Conservation (phyloP, 2,329 filamentous ascomycete species). For the Westerdykella ornata region DNA sequence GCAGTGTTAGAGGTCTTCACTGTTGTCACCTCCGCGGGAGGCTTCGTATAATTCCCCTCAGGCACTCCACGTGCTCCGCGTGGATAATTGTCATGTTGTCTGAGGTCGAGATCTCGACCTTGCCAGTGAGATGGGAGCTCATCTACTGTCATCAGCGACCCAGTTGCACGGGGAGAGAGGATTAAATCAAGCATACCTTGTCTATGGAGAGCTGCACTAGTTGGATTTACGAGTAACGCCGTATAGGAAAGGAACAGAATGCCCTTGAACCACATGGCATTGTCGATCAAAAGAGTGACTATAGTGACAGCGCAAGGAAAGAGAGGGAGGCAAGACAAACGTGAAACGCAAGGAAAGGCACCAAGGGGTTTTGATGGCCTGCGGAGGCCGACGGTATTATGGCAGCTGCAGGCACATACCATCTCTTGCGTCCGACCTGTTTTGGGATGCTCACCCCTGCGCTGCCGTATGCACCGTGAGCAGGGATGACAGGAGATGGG, state of each 20-base stretch:
- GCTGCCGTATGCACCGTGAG: conserved; percentile 8
- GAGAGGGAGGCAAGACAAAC: conserved; percentile 13
- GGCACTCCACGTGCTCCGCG: no score
- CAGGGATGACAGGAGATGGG: conserved; percentile 4
- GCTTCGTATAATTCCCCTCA: no score
- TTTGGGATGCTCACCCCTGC: conserved; percentile 17
- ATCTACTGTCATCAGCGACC: conserved; percentile 6
- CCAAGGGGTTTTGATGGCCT: conserved; percentile 17
- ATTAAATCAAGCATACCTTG: conserved; percentile 10
- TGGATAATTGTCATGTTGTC: no score
- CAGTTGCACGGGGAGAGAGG: neutral
- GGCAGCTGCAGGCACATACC: conserved; percentile 7
- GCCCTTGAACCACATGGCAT: conserved; percentile 36
- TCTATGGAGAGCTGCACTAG: conserved; percentile 13
- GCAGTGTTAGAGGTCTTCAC: no score
- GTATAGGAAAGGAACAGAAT: conserved; percentile 20
- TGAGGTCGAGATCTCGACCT: neutral
- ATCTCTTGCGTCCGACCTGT: conserved; percentile 15
- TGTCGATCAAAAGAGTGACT: conserved; percentile 26
- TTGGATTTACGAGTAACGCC: conserved; percentile 18
- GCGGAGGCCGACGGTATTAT: conserved; percentile 20
- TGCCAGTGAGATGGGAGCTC: conserved; percentile 2
- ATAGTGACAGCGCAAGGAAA: conserved; percentile 17
- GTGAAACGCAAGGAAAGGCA: conserved; percentile 24
- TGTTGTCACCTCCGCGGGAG: no score